phyloP scores from a whole-genome alignment of 352 stramenopile genomes.

The Pythium aphanidermatum region DNA sequence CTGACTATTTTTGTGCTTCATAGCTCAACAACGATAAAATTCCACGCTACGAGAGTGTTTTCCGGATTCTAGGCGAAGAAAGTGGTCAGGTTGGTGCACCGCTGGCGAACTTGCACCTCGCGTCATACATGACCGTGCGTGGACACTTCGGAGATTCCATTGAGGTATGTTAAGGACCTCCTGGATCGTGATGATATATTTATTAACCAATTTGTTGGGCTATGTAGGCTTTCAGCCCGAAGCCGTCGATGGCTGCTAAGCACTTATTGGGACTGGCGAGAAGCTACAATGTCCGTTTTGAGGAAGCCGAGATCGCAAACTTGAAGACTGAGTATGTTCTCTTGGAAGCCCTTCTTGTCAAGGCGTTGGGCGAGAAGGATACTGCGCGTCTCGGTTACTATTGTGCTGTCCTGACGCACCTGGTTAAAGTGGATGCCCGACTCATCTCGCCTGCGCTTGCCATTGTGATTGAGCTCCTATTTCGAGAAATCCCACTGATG shows the following conservation, averaged over 20 bases:
- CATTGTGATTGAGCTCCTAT: conserved; percentile 81
- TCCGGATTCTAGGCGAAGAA: conserved; percentile 70
- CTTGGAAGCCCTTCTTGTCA: conserved; percentile 65
- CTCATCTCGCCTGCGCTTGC: conserved; percentile 64
- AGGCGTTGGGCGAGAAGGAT: conserved; percentile 41
- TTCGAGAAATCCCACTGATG: conserved; percentile 76
- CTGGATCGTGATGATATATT: background rate
- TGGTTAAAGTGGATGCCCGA: conserved; percentile 69
- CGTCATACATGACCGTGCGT: conserved; percentile 61
- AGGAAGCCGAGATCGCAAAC: conserved; percentile 22
- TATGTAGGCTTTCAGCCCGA: conserved; percentile 50
- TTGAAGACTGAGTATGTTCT: conserved; percentile 78
- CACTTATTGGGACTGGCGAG: conserved; percentile 50
- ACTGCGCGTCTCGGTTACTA: conserved; percentile 51
- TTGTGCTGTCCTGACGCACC: conserved; percentile 64
- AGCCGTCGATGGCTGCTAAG: conserved; percentile 67
- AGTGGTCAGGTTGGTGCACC: conserved; percentile 54
- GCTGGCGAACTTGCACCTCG: conserved; percentile 58
- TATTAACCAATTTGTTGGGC: background rate
- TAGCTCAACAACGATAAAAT: conserved; percentile 57
- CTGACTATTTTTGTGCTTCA: background rate
- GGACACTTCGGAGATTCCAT: conserved; percentile 45
- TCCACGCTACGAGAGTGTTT: conserved; percentile 58
- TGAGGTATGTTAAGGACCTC: conserved; percentile 22
- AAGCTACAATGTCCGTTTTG: conserved; percentile 59